Base-by-base conservation (phyloP, 2,329 filamentous ascomycete species). In the Didymella pinodella region DNA sequence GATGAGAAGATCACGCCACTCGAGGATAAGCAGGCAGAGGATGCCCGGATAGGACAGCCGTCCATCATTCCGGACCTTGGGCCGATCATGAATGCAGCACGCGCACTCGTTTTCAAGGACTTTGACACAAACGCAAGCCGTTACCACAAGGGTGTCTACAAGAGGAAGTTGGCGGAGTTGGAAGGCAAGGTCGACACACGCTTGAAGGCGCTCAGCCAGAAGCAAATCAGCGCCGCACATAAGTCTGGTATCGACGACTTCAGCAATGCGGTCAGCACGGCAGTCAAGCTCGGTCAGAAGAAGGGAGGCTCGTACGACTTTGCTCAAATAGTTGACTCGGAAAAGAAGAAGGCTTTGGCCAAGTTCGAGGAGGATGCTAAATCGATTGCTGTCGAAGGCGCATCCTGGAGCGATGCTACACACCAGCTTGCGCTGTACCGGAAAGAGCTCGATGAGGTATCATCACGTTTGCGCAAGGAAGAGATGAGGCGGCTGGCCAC, bases 141-240 rank as follows among this genome's bases (percentile, higher is more conserved):
- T 63, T 99, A 99, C 75, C 95, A 98, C 83, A 98, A 98, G 80
- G 93, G 90, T 18, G 95, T 99, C 16, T 99, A 95, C 77, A 84
- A 87, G 65, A 86, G 91, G 57, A 99, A 99, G 80, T 87, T 88
- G 63, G 84, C 86, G 2, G 95, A 99, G 74, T 84, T 99, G 7
- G 91, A 95, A 75, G 82, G 82, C 69, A 97, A 97, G 79, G 85
- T 97, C 38, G 95, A 98, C 73, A 84, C 86, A n/a, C 86, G 95
- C 32, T 84, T 99, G 51, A 98, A 96, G 81, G 82, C 89, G 1
- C 84, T 99, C 11, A 97, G 95, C 79, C 87, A 90, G 50, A 91
- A 90, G n/a, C 95, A 99, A 74, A 83, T 99, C 40, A 86, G 86
- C 20, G 92, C 93, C 3, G 91, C 91, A 7, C 94, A 98, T 81